These are phyloP conservation scores for Fusarium sp. DNA, from an alignment of 2,329 filamentous ascomycete species.

Conservation along the genomic window DNA sequence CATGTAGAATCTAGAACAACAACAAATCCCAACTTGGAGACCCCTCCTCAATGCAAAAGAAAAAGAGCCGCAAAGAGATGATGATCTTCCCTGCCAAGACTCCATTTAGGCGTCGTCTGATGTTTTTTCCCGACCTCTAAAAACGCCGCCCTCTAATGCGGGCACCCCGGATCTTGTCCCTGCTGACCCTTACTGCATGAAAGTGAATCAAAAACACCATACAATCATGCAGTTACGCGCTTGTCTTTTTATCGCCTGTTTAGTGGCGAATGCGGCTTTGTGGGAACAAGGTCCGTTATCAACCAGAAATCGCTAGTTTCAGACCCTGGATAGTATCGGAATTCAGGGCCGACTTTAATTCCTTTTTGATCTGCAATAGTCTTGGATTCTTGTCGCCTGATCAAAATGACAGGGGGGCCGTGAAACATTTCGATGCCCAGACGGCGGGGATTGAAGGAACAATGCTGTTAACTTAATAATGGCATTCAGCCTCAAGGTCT, in stretches of 20 bases:
- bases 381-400: conserved; percentile 12
- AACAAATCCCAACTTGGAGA: too few species aligned
- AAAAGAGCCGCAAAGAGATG: conserved; percentile 37
- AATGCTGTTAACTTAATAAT: background rate
- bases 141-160: conserved; percentile 3
- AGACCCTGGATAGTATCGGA: conserved; percentile 5
- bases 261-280: background rate
- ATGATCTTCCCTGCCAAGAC: conserved; percentile 30
- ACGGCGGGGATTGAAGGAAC: background rate
- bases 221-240: conserved; percentile 8
- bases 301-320: conserved; percentile 4
- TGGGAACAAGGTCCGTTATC: background rate
- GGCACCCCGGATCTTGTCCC: conserved; percentile 31
- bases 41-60: background rate
- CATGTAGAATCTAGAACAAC: background rate
- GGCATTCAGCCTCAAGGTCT: conserved; percentile 7
- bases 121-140: conserved; percentile 32
- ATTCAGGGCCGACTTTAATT: background rate
- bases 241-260: background rate
- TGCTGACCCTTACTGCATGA: conserved; percentile 23
- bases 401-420: conserved; percentile 17
- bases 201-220: conserved; percentile 16
- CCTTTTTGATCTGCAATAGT: background rate
- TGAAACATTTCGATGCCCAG: background rate
- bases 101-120: conserved; percentile 41